Evolutionary conservation across 1,284 basidiomycete species (phyloP).

Genomic region (Naganishia sp.): DNA sequence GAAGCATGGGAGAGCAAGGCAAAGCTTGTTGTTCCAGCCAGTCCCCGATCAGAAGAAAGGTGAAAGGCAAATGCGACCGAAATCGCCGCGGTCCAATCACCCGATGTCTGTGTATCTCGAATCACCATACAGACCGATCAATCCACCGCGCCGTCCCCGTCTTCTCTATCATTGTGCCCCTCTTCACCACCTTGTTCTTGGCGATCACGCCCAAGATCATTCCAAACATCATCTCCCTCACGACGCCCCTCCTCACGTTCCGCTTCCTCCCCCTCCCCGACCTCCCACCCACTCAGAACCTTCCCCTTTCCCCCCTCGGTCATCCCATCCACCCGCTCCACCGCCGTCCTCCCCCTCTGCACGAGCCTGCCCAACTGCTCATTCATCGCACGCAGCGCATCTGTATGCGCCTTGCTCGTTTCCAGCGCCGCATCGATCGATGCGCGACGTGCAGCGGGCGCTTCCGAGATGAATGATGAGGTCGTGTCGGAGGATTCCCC

Average conservation of each 20-base stretch:
- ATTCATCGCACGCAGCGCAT: conserved; percentile 4
- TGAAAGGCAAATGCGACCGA: too few species aligned
- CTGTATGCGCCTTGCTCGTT: background rate
- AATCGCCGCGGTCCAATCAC: too few species aligned
- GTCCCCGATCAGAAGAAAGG: too few species aligned
- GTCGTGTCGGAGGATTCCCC: conserved; percentile 3
- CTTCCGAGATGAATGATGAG: background rate
- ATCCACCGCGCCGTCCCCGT: conserved; percentile 4
- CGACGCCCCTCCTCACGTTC: background rate
- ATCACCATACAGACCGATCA: background rate
- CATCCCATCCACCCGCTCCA: conserved; percentile 20
- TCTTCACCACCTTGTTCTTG: background rate
- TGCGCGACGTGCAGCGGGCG: background rate
- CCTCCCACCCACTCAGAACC: conserved; percentile 26
- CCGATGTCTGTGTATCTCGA: too few species aligned
- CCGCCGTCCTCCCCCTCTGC: conserved; percentile 25
- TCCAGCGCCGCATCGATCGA: background rate
- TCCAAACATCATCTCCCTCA: background rate
- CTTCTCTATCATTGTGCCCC: background rate
- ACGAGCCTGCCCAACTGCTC: conserved; percentile 15
- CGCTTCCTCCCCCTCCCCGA: conserved; percentile 4
- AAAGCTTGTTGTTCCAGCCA: too few species aligned
- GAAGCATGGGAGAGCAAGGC: too few species aligned
- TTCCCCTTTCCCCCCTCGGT: conserved; percentile 26
- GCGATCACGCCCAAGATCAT: too few species aligned